Evolutionary conservation across 2,329 filamentous ascomycete species (phyloP).

Genomic region (Sarocladiaceae sp.): DNA sequence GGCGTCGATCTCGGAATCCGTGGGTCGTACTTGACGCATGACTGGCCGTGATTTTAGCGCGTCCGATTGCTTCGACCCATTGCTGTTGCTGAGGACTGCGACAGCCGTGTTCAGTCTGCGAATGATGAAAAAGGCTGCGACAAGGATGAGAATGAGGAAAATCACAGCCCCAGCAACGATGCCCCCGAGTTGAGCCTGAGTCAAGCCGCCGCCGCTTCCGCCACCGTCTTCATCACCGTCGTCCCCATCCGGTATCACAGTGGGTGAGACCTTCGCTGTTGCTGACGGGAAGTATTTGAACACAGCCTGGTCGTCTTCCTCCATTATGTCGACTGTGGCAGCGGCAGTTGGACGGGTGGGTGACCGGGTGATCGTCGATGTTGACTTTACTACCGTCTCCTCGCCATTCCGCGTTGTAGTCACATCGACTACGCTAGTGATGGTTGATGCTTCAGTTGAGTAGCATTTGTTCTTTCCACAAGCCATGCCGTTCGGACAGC

Average conservation of each 20-base stretch:
- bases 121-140: slow-evolving; percentile 44
- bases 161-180: slow-evolving; percentile 48
- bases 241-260: slow-evolving; percentile 19
- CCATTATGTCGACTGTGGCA: slow-evolving; percentile 20
- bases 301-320: slow-evolving; percentile 25
- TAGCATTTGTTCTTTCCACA: slow-evolving; percentile 48
- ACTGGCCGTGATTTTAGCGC: slow-evolving; percentile 23
- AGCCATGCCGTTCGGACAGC: slow-evolving; percentile 45
- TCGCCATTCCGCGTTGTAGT: slow-evolving; percentile 41
- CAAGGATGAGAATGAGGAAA: slow-evolving; percentile 43
- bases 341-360: slow-evolving; percentile 27
- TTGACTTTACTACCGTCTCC: slow-evolving; percentile 35
- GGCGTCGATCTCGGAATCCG: slow-evolving; percentile 39
- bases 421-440: slow-evolving; percentile 36
- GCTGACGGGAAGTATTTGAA: slow-evolving; percentile 41
- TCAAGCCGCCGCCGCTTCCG: slow-evolving; percentile 28
- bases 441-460: slow-evolving; percentile 39
- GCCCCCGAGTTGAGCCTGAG: slow-evolving; percentile 42
- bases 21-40: slow-evolving; percentile 32
- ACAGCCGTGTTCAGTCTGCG: slow-evolving; percentile 44
- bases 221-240: slow-evolving; percentile 19
- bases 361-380: slow-evolving; percentile 33
- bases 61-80: slow-evolving; percentile 24
- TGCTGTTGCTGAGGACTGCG: slow-evolving; percentile 31
- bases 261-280: slow-evolving; percentile 35